These are phyloP conservation scores for Cytospora schulzeri DNA, from an alignment of 2,329 filamentous ascomycete species.

Conservation along the genomic window DNA sequence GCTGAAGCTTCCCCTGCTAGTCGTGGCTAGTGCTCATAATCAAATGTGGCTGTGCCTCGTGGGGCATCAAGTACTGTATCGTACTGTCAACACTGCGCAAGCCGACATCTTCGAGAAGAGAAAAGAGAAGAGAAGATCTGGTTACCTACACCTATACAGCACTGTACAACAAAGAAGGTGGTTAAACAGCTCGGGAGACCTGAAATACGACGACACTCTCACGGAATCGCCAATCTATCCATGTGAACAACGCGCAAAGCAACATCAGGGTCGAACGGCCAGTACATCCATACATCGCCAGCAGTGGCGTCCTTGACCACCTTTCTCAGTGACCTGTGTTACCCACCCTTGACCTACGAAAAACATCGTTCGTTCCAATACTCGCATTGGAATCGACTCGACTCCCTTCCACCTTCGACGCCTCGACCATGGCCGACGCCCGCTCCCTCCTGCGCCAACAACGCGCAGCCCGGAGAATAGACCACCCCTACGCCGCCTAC, in stretches of 20 bases:
- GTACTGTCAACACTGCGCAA: not conserved
- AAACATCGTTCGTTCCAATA: not conserved
- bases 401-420: not conserved
- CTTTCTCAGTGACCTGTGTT: not conserved
- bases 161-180: not conserved
- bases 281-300: not conserved
- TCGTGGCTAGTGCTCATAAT: not conserved
- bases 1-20: not conserved
- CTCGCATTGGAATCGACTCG: slow-evolving; percentile 1
- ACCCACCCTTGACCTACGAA: too few relatives aligned
- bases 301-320: not conserved
- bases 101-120: not conserved
- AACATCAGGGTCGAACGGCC: not conserved
- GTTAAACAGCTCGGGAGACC: not conserved
- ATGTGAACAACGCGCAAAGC: not conserved
- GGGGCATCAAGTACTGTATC: not conserved
- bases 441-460: slow-evolving; percentile 79
- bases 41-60: not conserved
- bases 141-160: not conserved
- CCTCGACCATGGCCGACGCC: slow-evolving; percentile 80
- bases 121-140: not conserved
- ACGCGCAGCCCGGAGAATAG: slow-evolving; percentile 71
- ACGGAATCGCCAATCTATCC: not conserved
- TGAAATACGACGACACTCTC: not conserved
- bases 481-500: slow-evolving; percentile 70